These are phyloP conservation scores for Hortaea werneckii DNA, from an alignment of 2,329 filamentous ascomycete species.

Conservation along the genomic window DNA sequence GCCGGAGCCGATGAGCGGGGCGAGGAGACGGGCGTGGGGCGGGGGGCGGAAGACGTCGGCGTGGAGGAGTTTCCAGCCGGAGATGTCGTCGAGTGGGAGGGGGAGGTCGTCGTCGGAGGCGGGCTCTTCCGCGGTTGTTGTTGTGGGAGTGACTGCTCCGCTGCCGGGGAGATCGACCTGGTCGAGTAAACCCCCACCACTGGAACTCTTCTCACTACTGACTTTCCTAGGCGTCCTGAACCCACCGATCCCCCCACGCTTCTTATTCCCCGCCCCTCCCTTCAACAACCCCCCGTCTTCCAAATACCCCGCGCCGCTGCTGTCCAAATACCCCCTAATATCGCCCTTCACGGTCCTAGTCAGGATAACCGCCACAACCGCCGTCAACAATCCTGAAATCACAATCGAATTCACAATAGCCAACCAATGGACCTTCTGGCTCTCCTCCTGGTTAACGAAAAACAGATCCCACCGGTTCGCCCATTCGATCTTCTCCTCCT, in stretches of 20 bases:
- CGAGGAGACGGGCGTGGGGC: conserved; percentile 58
- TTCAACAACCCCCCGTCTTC: conserved; percentile 58
- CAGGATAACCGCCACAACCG: conserved; percentile 71
- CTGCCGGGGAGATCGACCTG: conserved; percentile 23
- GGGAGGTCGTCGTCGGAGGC: conserved; percentile 60
- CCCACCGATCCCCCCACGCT: conserved; percentile 35
- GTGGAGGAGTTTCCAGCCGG: conserved; percentile 81
- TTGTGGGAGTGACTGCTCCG: conserved; percentile 22
- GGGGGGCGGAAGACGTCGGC: conserved; percentile 80
- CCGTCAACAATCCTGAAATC: conserved; percentile 68
- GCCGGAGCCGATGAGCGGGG: conserved; percentile 73
- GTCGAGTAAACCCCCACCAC: conserved; percentile 22
- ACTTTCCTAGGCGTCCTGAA: conserved; percentile 32
- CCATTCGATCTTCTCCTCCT: conserved; percentile 75
- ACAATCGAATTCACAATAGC: conserved; percentile 80
- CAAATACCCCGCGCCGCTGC: too few relatives aligned
- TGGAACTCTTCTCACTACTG: conserved; percentile 46
- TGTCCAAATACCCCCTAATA: conserved; percentile 52
- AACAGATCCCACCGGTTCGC: conserved; percentile 78
- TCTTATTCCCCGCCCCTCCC: conserved; percentile 46
- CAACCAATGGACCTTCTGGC: conserved; percentile 74
- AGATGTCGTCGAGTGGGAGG: conserved; percentile 53
- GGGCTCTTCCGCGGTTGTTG: conserved; percentile 40
- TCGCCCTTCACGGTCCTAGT: conserved; percentile 68
- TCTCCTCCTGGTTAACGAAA: conserved; percentile 78